These are phyloP conservation scores for Ophiostoma triangulosporum DNA, from an alignment of 2,329 filamentous ascomycete species.

Conservation along the genomic window DNA sequence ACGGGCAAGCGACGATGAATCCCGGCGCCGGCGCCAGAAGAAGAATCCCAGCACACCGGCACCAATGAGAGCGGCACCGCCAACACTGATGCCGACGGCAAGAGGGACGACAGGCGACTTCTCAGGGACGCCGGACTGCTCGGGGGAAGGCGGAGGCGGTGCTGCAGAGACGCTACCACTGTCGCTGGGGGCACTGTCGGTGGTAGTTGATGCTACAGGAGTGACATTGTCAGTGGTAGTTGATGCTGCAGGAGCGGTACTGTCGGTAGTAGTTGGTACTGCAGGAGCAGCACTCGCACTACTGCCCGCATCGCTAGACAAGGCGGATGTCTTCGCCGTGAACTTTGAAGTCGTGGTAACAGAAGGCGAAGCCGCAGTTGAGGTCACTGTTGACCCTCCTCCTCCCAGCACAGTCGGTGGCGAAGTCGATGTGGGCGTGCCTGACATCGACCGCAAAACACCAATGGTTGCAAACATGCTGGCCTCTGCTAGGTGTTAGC, in stretches of 20 bases:
- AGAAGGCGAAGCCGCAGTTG: not conserved
- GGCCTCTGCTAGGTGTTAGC: not conserved
- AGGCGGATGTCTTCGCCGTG: not conserved
- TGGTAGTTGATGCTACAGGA: not conserved
- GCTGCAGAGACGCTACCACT: not conserved
- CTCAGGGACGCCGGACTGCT: not conserved
- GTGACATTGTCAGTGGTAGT: not conserved
- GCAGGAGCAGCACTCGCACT: not conserved
- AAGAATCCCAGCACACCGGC: not conserved
- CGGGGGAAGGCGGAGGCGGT: not conserved
- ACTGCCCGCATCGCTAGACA: not conserved
- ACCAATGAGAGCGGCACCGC: slow-evolving; percentile 3
- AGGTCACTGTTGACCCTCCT: not conserved
- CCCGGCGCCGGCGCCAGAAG: slow-evolving; percentile 7
- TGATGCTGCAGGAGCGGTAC: not conserved
- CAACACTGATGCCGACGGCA: slow-evolving; percentile 11
- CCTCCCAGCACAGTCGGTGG: not conserved
- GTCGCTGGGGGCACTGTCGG: not conserved
- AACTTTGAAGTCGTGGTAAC: not conserved
- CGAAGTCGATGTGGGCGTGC: not conserved
- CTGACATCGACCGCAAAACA: not conserved
- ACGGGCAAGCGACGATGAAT: not conserved
- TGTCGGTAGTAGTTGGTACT: not conserved
- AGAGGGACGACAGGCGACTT: slow-evolving; percentile 4
- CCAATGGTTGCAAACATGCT: slow-evolving; percentile 6